Conservation (phyloP, 2,329 filamentous ascomycete genomes). For the Dactylellina haptotyla region DNA sequence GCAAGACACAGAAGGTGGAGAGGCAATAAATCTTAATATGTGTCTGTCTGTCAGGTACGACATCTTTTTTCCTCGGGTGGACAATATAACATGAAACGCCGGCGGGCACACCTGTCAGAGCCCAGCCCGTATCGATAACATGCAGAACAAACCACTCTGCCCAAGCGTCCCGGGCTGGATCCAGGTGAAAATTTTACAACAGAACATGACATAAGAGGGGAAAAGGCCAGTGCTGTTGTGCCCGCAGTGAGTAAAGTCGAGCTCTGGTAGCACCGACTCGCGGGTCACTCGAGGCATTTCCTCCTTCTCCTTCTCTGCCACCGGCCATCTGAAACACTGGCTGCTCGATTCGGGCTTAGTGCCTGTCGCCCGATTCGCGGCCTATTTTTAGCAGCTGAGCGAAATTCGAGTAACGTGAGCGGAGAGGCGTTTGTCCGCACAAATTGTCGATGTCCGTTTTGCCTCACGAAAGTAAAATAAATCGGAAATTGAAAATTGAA, state of each 20-base stretch:
- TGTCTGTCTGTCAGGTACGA: conserved; percentile 1
- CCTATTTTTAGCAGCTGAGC: conserved; percentile 29
- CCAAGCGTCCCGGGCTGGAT: not conserved
- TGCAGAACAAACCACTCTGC: not conserved
- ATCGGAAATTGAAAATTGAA: too few relatives aligned
- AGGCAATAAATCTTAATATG: not conserved
- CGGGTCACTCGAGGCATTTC: conserved; percentile 37
- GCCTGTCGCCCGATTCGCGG: conserved; percentile 27
- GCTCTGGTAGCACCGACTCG: not conserved
- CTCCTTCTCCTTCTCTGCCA: conserved; percentile 11
- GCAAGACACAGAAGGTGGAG: not conserved
- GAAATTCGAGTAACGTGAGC: conserved; percentile 13
- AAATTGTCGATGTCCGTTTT: not conserved
- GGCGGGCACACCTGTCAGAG: not conserved
- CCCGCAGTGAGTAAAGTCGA: not conserved
- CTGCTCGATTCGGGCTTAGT: conserved; percentile 43
- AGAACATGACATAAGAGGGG: not conserved
- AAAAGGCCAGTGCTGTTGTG: not conserved
- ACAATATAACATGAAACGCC: conserved; percentile 10
- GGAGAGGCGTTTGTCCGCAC: not conserved
- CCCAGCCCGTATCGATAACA: conserved; percentile 23
- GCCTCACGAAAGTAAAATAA: too few relatives aligned
- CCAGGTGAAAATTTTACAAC: not conserved
- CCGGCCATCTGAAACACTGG: conserved; percentile 45
- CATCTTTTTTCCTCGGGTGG: not conserved